phyloP scores from a whole-genome alignment of 495 filamentous ascomycete genomes.

The Lasiosphaeriaceae sp. region DNA sequence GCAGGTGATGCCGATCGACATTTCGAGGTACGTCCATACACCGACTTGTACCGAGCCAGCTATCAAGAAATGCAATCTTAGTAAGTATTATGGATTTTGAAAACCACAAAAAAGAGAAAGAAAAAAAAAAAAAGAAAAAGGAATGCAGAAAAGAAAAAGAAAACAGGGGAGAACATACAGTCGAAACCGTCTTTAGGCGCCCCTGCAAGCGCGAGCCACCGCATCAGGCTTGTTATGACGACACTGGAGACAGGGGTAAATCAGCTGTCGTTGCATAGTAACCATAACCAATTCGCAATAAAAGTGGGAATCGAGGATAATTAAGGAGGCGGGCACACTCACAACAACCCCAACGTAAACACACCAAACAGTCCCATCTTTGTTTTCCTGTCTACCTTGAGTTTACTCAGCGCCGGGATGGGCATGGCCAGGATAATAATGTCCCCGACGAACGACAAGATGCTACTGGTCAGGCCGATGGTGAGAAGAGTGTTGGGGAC shows the following conservation, averaged over 20 bases:
- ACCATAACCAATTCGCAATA: too few relatives aligned
- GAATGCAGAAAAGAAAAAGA: not conserved
- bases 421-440: slow-evolving; percentile 17
- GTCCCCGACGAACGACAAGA: slow-evolving; percentile 7
- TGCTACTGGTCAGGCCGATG: slow-evolving; percentile 7
- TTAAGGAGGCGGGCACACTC: not conserved
- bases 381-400: slow-evolving; percentile 7
- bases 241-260: not conserved
- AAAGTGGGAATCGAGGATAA: too few relatives aligned
- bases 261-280: too few relatives aligned
- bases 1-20: slow-evolving; percentile 19
- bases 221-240: slow-evolving; percentile 8
- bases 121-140: too few relatives aligned
- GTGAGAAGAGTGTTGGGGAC: not conserved
- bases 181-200: slow-evolving; percentile 1
- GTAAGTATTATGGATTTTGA: too few relatives aligned
- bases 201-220: slow-evolving; percentile 10
- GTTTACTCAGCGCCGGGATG: slow-evolving; percentile 10
- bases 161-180: not conserved
- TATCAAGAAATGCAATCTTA: not conserved
- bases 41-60: slow-evolving; percentile 8
- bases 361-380: slow-evolving; percentile 8
- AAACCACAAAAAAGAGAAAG: too few relatives aligned
- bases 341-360: slow-evolving; percentile 15
- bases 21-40: slow-evolving; percentile 19